phyloP scores from a whole-genome alignment of 78 protist species.

The Carpediemonas membranifera region DNA sequence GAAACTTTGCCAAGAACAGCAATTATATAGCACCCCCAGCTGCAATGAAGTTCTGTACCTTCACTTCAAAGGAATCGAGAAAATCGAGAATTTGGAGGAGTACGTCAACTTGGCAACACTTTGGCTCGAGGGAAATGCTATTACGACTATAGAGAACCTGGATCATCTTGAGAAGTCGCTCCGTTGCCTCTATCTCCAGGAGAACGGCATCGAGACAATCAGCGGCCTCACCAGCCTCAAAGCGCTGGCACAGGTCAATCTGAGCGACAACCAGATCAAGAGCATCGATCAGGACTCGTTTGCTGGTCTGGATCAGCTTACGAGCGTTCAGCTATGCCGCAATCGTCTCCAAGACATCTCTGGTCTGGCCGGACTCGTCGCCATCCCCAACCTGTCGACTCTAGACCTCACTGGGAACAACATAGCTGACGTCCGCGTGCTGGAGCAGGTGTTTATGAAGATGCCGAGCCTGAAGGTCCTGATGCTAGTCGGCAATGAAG shows the following conservation, averaged over 20 bases:
- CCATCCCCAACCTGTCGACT: constrained; percentile 18
- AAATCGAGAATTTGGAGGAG: constrained; percentile 22
- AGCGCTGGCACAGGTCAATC: constrained; percentile 22
- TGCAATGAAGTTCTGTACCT: constrained; percentile 60
- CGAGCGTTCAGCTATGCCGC: too few species aligned
- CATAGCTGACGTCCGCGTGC: constrained; percentile 34
- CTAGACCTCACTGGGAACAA: constrained; percentile 41
- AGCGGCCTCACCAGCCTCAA: not conserved
- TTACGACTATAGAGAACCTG: constrained; percentile 36
- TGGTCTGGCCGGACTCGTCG: too few species aligned
- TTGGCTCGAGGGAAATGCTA: constrained; percentile 65
- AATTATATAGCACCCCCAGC: constrained; percentile 33
- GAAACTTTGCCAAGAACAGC: constrained; percentile 31
- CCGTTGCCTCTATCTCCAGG: constrained; percentile 37
- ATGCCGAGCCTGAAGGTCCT: constrained; percentile 25
- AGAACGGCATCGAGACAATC: constrained; percentile 17
- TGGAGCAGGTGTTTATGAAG: constrained; percentile 7
- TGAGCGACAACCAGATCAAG: constrained; percentile 3
- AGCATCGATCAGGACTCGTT: too few species aligned
- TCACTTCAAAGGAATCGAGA: constrained; percentile 35
- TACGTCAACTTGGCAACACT: constrained; percentile 41
- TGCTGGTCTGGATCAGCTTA: too few species aligned
- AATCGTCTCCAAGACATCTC: too few species aligned
- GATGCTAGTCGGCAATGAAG: constrained; percentile 32
- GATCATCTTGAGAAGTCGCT: constrained; percentile 8